A percentile compares a stretch with the other conserved stretches of the same genome.
Conservation (phyloP, 75 land plant species). For the Ceratopteris richardii region DNA sequence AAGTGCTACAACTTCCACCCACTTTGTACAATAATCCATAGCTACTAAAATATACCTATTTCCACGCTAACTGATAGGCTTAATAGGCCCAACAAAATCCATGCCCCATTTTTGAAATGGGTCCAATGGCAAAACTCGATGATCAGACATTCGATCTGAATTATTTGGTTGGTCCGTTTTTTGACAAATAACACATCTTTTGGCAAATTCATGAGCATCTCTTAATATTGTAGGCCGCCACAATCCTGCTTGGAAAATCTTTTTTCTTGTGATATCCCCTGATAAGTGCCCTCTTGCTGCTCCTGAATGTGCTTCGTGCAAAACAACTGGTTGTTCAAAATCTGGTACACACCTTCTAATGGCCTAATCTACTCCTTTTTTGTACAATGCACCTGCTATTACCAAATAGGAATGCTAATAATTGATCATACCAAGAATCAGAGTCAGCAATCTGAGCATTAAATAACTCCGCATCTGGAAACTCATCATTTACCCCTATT, state of each 20-base stretch:
- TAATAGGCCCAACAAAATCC: conserved; percentile 8
- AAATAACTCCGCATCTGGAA: too few species aligned
- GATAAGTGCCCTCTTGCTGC: neutral
- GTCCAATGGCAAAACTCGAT: conserved; percentile 4
- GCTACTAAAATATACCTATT: conserved; percentile 8
- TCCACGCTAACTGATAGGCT: neutral
- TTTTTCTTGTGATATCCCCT: neutral
- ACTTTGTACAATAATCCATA: conserved; percentile 12
- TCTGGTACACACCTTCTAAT: neutral
- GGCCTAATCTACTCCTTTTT: conserved; percentile 1
- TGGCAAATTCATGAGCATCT: conserved; percentile 1
- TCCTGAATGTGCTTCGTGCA: conserved; percentile 7
- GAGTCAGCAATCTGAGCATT: too few species aligned
- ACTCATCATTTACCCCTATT: too few species aligned
- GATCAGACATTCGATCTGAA: neutral
- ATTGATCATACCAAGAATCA: too few species aligned
- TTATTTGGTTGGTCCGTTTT: neutral
- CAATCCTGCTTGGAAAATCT: conserved; percentile 3
- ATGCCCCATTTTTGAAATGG: conserved; percentile 5
- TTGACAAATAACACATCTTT: conserved; percentile 4
- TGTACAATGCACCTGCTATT: neutral
- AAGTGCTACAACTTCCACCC: conserved; percentile 13
- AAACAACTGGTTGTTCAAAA: neutral
- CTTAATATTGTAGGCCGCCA: neutral
- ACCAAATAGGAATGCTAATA: too few species aligned